Conservation (phyloP, 805 yeast genomes). For the Komagataella mondaviorum region DNA sequence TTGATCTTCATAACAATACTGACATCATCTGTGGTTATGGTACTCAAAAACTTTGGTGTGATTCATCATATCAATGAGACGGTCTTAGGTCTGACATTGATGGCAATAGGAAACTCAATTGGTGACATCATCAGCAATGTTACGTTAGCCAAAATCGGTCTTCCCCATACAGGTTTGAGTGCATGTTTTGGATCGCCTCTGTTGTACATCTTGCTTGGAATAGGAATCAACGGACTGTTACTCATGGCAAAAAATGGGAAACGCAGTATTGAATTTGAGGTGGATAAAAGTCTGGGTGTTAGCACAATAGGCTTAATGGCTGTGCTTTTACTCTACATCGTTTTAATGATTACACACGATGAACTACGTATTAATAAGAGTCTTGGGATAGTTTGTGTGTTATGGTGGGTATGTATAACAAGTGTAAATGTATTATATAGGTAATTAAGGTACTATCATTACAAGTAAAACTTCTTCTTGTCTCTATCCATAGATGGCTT, state of each 20-base stretch:
- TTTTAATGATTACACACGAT: slow-evolving; percentile 27
- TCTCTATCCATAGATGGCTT: slow-evolving; percentile 94
- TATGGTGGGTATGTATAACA: slow-evolving; percentile 17
- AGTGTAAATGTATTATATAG: slow-evolving; percentile 6
- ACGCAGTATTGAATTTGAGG: slow-evolving; percentile 17
- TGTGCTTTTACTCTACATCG: slow-evolving; percentile 22
- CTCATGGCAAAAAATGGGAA: slow-evolving; percentile 7
- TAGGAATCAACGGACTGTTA: slow-evolving; percentile 31
- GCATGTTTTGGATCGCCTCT: slow-evolving; percentile 44
- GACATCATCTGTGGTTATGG: slow-evolving; percentile 15
- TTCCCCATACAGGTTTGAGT: slow-evolving; percentile 31
- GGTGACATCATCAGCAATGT: slow-evolving; percentile 39
- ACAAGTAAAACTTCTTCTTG: slow-evolving; percentile 82
- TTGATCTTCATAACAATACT: slow-evolving; percentile 15
- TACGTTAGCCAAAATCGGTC: slow-evolving; percentile 22
- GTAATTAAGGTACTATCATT: slow-evolving; percentile 8
- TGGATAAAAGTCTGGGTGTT: slow-evolving; percentile 22
- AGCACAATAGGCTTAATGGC: slow-evolving; percentile 26
- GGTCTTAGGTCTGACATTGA: slow-evolving; percentile 30
- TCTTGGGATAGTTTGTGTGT: slow-evolving; percentile 22
- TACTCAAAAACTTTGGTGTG: slow-evolving; percentile 29
- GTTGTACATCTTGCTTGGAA: slow-evolving; percentile 31
- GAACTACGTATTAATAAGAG: slow-evolving; percentile 27
- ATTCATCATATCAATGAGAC: slow-evolving; percentile 31
- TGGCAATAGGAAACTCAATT: slow-evolving; percentile 36